Base-by-base conservation (phyloP, 805 yeast genomes). In the Lipomyces chichibuensis region DNA sequence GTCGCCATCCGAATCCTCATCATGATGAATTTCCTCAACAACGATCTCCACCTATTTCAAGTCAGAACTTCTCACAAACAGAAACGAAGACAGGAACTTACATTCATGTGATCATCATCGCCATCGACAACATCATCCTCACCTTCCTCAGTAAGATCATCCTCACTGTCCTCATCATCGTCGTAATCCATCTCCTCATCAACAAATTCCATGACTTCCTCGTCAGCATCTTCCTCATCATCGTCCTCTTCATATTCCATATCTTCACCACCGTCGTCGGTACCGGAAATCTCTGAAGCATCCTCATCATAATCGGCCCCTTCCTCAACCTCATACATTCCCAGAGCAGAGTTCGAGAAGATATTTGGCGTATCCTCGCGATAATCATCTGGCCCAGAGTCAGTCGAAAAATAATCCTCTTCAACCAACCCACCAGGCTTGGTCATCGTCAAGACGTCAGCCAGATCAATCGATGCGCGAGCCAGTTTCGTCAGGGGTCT, bases 271-370 rank as follows among this genome's bases (percentile, higher is more conserved):
- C 80, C 81, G 4, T 81, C 87, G 32, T 82, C 85, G 32, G 81
- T 83, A 53, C 83, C 87, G 33, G 67, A 61, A 7, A 57, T 65
- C 23, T 63, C 73, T n/a, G 65, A 59, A 29, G 81, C 85, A n/a
- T 81, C 85, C 8, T 84, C 88, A 13, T 85, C 89, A 43, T 87
- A 89, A 56, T 85, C 85, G 69, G 86, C 89, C 46, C 85, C 83
- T 61, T 88, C 95, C 43, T 84, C 90, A 52, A 90, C 88, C 73
- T 94, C 98, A 75, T 89, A 94, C 96, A 94, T 93, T 1, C 97
- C 98, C 53, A 94, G 81, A 0, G 98, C 91, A 0, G 98, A 93
- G 75, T 95, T 93, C 52, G 89, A 82, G 77, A 94, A 87, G 74
- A 93, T 80, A 75, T 93, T 93, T 0, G 96, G 92, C 0, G 92